Evolutionary conservation across 495 filamentous ascomycete genomes (phyloP).

Genomic region (Letharia columbiana): DNA sequence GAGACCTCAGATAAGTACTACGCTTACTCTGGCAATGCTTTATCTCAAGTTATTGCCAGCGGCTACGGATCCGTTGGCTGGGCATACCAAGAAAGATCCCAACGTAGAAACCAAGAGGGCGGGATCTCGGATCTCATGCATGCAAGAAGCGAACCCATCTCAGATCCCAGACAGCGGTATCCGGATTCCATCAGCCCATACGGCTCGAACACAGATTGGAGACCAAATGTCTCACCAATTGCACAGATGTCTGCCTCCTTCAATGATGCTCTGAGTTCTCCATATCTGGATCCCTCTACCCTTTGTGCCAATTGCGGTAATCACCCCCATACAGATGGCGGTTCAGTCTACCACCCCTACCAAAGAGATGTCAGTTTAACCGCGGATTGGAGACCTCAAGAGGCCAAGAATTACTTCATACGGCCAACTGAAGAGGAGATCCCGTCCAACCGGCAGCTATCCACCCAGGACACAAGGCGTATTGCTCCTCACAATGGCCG

Average conservation of each 20-base stretch:
- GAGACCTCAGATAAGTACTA: not conserved
- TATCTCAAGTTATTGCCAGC: not conserved
- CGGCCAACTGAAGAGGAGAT: not conserved
- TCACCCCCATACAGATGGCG: not conserved
- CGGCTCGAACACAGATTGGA: conserved; percentile 1
- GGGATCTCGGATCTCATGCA: not conserved
- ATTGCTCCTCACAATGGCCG: not conserved
- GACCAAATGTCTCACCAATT: not conserved
- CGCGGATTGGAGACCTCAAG: not conserved
- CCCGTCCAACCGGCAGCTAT: not conserved
- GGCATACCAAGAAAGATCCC: not conserved
- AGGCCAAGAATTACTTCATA: not conserved
- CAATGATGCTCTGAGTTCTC: not conserved
- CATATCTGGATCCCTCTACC: not conserved
- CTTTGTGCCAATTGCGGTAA: not conserved
- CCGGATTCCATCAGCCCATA: not conserved
- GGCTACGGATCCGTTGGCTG: not conserved
- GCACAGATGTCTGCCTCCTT: not conserved
- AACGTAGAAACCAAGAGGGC: not conserved
- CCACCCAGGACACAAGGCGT: not conserved
- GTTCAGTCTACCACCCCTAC: not conserved
- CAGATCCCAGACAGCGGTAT: not conserved
- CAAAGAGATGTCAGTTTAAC: not conserved
- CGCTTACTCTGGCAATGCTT: not conserved
- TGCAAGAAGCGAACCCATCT: not conserved